A percentile compares a stretch with the other conserved stretches of the same genome.
Evolutionary conservation across 2,329 filamentous ascomycete species (phyloP).

Genomic region (Hymenoscyphus scutula): DNA sequence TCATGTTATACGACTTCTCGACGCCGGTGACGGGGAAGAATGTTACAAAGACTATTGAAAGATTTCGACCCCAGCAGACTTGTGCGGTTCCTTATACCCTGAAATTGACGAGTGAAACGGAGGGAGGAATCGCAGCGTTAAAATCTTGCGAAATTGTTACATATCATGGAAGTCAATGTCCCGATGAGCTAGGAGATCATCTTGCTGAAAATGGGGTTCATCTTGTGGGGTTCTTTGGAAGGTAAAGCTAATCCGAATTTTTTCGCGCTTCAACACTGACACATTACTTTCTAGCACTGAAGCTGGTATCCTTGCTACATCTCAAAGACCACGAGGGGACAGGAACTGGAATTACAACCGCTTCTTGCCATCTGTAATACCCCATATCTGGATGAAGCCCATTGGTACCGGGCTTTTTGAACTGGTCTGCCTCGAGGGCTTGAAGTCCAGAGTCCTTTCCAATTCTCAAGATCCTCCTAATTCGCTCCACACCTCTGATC

Average conservation of each 20-base stretch:
- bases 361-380: constrained; percentile 17
- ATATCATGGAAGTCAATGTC: constrained; percentile 57
- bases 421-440: constrained; percentile 38
- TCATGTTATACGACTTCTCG: too few relatives aligned
- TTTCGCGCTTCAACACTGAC: background rate
- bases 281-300: constrained; percentile 45
- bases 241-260: constrained; percentile 40
- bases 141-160: constrained; percentile 50
- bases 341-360: constrained; percentile 60
- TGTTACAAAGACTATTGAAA: too few relatives aligned
- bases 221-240: constrained; percentile 55
- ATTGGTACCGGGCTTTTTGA: constrained; percentile 35
- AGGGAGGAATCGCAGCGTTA: constrained; percentile 50
- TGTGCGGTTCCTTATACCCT: constrained; percentile 59
- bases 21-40: too few relatives aligned
- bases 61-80: too few relatives aligned
- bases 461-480: constrained; percentile 45
- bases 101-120: constrained; percentile 59
- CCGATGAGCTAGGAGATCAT: constrained; percentile 55
- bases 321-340: constrained; percentile 48
- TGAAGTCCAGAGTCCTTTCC: constrained; percentile 39
- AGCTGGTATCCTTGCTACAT: constrained; percentile 58
- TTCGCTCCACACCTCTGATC: constrained; percentile 46
- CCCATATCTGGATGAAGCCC: constrained; percentile 25
- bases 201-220: constrained; percentile 53